These are phyloP conservation scores for Microdochium nivale DNA, from an alignment of 2,329 filamentous ascomycete genomes.

Conservation along the genomic window DNA sequence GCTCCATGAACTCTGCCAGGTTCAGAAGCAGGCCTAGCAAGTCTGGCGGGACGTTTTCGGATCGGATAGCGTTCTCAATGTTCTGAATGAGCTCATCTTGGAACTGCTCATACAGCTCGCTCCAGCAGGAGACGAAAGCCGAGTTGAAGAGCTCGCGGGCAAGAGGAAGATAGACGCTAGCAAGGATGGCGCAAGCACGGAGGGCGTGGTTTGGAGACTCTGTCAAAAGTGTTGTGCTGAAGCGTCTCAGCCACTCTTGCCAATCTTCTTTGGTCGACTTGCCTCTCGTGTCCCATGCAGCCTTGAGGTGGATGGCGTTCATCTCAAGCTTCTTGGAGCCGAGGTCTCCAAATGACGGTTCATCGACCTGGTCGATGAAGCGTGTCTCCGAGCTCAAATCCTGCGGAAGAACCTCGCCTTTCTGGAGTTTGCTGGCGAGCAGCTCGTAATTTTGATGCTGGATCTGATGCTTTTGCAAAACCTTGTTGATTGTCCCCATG, in stretches of 20 bases:
- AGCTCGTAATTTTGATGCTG: conserved; percentile 88
- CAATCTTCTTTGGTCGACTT: conserved; percentile 98
- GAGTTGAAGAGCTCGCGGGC: conserved; percentile 96
- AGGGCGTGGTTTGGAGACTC: conserved; percentile 95
- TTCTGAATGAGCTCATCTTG: conserved; percentile 94
- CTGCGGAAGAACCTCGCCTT: conserved; percentile 89
- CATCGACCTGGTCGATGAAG: conserved; percentile 70
- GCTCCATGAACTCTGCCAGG: conserved; percentile 98
- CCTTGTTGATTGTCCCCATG: conserved; percentile 86
- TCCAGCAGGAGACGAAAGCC: conserved; percentile 98
- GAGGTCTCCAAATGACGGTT: conserved; percentile 73
- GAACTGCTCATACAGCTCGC: conserved; percentile 91
- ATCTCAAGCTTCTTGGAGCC: conserved; percentile 91
- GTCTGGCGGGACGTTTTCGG: conserved; percentile 91
- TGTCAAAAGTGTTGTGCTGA: conserved; percentile 88
- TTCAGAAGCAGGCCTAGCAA: conserved; percentile 91
- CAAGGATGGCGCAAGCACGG: conserved; percentile 83
- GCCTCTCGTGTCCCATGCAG: conserved; percentile 92
- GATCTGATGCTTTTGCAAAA: conserved; percentile 69
- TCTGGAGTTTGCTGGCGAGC: conserved; percentile 84
- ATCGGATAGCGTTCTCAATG: conserved; percentile 91
- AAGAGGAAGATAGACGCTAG: conserved; percentile 83
- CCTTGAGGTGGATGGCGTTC: conserved; percentile 94
- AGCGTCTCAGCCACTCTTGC: conserved; percentile 97
- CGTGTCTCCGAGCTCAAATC: conserved; percentile 82